Evolutionary conservation across 1,139 yeast species (phyloP).

Genomic region (Yamadazyma atlantica): DNA sequence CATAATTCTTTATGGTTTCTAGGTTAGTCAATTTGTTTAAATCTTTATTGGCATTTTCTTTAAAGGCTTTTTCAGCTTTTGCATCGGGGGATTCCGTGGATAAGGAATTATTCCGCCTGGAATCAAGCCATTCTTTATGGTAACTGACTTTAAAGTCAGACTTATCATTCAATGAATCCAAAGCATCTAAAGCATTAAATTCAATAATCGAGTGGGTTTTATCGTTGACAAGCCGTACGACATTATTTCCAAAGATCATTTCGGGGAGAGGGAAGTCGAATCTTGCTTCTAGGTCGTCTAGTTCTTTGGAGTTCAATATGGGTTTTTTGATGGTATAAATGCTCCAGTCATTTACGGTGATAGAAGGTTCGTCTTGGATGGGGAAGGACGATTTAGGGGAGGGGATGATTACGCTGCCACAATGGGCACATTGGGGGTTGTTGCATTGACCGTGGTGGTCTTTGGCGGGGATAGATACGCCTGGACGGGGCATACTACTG

Average conservation of each 20-base stretch:
- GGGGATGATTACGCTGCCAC: conserved; percentile 74
- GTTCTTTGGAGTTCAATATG: conserved; percentile 69
- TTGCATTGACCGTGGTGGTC: conserved; percentile 34
- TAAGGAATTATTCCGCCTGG: conserved; percentile 45
- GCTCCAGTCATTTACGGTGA: conserved; percentile 71
- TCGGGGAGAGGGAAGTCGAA: conserved; percentile 88
- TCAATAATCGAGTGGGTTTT: conserved; percentile 47
- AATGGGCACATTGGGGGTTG: conserved; percentile 59
- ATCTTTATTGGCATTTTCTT: conserved; percentile 29
- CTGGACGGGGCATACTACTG: conserved; percentile 6
- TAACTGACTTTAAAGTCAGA: conserved; percentile 66
- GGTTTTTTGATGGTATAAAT: conserved; percentile 74
- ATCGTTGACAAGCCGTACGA: conserved; percentile 50
- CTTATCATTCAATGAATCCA: conserved; percentile 55
- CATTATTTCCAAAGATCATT: conserved; percentile 94
- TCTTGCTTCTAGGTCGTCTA: conserved; percentile 61
- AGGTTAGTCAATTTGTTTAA: conserved; percentile 40
- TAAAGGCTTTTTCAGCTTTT: conserved; percentile 28
- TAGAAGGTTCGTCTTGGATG: conserved; percentile 61
- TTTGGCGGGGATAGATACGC: conserved; percentile 33
- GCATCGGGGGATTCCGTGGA: conserved; percentile 21
- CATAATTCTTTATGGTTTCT: conserved; percentile 67
- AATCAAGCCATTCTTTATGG: conserved; percentile 83
- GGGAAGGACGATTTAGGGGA: conserved; percentile 68
- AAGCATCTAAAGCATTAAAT: conserved; percentile 80